These are phyloP conservation scores for Phytopythium helicoides DNA, from an alignment of 352 stramenopile genomes.

Conservation along the genomic window DNA sequence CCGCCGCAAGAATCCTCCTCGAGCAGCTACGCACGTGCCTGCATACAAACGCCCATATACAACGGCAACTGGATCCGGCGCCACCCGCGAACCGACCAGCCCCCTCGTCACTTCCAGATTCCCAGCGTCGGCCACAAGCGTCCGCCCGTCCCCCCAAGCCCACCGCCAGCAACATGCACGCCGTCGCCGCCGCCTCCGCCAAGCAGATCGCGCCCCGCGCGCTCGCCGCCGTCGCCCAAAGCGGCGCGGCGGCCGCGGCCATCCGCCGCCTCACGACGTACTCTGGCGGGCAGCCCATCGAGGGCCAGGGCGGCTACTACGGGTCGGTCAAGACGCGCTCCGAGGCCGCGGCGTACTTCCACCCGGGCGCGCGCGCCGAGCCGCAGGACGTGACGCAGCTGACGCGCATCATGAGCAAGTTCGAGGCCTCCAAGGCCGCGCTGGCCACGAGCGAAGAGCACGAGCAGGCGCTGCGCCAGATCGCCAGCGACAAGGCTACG, in stretches of 20 bases:
- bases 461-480: slow-evolving; percentile 28
- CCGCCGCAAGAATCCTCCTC: no score
- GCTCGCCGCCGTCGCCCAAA: not conserved
- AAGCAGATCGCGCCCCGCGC: not conserved
- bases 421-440: slow-evolving; percentile 33
- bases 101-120: slow-evolving; percentile 2
- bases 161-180: not conserved
- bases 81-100: not conserved
- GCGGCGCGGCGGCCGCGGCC: not conserved
- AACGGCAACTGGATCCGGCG: not conserved
- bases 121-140: slow-evolving; percentile 4
- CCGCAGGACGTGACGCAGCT: slow-evolving; percentile 56
- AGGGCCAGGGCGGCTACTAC: slow-evolving; percentile 91
- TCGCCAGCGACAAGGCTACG: slow-evolving; percentile 39
- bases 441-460: slow-evolving; percentile 34
- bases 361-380: slow-evolving; percentile 62
- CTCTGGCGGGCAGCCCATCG: slow-evolving; percentile 83
- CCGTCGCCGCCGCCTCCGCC: slow-evolving; percentile 1
- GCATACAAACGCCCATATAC: not conserved
- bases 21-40: no score
- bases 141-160: not conserved
- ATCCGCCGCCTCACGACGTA: slow-evolving; percentile 63
- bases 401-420: slow-evolving; percentile 57
- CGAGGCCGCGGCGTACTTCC: slow-evolving; percentile 60
- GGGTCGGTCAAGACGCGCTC: slow-evolving; percentile 80